A percentile compares a stretch with the other conserved stretches of the same genome.
These are phyloP conservation scores for Pulveroboletus sp. DNA, from an alignment of 768 basidiomycete species.

Conservation along the genomic window DNA sequence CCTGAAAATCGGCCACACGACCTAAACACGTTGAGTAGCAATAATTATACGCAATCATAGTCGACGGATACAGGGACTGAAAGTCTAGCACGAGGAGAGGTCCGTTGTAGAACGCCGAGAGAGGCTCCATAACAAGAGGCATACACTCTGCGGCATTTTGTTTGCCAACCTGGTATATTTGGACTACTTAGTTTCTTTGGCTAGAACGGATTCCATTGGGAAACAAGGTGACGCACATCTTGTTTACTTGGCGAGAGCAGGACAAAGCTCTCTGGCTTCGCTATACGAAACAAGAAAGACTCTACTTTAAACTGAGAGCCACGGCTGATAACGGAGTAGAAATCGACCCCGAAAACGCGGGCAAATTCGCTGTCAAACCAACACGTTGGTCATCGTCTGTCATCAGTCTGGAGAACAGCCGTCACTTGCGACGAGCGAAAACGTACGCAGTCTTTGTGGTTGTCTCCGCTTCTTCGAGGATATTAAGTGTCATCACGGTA, in stretches of 20 bases:
- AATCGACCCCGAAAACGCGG: constrained; percentile 95
- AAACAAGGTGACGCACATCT: constrained; percentile 51
- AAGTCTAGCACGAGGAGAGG: constrained; percentile 95
- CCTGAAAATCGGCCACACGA: constrained; percentile 80
- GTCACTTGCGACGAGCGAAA: background rate
- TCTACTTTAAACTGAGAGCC: constrained; percentile 99
- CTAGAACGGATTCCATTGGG: background rate
- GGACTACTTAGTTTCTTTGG: background rate
- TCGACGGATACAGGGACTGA: constrained; percentile 91
- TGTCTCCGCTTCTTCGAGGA: constrained; percentile 76
- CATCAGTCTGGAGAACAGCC: background rate
- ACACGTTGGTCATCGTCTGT: background rate
- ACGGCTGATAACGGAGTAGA: constrained; percentile 88
- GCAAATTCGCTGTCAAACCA: constrained; percentile 79
- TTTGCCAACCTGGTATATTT: constrained; percentile 67
- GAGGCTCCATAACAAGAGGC: constrained; percentile 92
- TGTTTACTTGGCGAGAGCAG: constrained; percentile 84
- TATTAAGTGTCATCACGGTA: constrained; percentile 65
- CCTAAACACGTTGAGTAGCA: constrained; percentile 97
- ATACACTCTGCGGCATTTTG: constrained; percentile 97
- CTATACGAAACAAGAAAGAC: constrained; percentile 96
- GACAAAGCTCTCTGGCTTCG: constrained; percentile 91
- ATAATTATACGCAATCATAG: constrained; percentile 99
- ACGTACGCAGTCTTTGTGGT: constrained; percentile 85
- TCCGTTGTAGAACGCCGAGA: constrained; percentile 87